Evolutionary conservation across 2,329 filamentous ascomycete species (phyloP), one percentile per base, ranked within the genome.

Genomic region (Xylaria sp.): DNA sequence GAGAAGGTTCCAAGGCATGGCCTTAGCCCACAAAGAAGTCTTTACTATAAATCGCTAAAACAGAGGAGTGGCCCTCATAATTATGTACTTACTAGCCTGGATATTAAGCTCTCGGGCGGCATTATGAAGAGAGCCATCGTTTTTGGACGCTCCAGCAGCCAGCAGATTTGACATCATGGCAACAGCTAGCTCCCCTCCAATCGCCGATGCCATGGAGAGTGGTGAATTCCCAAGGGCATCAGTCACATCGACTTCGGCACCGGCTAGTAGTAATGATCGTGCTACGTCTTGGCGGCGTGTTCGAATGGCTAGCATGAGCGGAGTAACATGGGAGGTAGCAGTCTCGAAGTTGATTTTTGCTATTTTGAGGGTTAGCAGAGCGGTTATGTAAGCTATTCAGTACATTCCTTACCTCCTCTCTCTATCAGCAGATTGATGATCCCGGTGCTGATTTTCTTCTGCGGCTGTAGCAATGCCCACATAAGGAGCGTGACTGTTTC

Each of bases 81-180:
- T 7, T 8, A 23, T 46, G 2, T 28, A 58, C 56, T 46, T 20
- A 58, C 56, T 86, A 1, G 85, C 86, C 13, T 85, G 79, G 0
- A 89, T 71, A 71, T 91, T 88, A 23, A 92, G 81, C 56, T 87
- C 84, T 13, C 87, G 82, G 0, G 89, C 86, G 3, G 89, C 88
- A 69, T 91, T 89, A 73, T 92, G 90, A 2, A 92, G 81, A 1
- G 89, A 91, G 0, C 90, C 89, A 68, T 92, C 90, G 66, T 92
- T 88, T 51, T 82, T 84, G 1, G 86, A 84, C 0, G 88, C 86
- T 23, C 87, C 86, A 0, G 87, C 85, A 0, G 84, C 84, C 5
- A 90, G 81, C 0, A 91, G 78, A 61, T 83, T 84, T 1, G 82
- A 80, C 85, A 89, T 85, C 78, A 89, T 86, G 10, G 82, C 80